Conservation (phyloP, 75 land plant species). For the Larix kaempferi region DNA sequence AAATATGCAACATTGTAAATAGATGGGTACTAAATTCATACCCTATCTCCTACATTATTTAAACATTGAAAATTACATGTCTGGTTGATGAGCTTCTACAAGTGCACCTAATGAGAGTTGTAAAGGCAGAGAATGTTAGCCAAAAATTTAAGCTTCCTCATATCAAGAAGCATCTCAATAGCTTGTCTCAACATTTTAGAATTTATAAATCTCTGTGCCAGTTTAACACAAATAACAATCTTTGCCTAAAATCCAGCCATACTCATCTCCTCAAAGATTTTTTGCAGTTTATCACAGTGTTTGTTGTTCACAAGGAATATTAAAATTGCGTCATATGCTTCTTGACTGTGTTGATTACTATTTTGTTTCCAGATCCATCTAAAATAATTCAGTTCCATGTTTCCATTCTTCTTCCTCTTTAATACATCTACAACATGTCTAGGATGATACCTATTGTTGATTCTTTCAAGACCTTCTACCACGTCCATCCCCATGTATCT, state of each 20-base stretch:
- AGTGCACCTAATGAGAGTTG: constrained; percentile 72
- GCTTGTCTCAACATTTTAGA: constrained; percentile 50
- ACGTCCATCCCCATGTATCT: constrained; percentile 45
- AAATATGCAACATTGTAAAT: constrained; percentile 63
- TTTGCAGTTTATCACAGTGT: constrained; percentile 36
- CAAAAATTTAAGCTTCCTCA: constrained; percentile 71
- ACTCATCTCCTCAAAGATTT: constrained; percentile 58
- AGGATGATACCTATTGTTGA: constrained; percentile 25
- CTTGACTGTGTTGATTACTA: constrained; percentile 36
- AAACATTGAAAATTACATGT: constrained; percentile 58
- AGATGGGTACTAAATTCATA: constrained; percentile 56
- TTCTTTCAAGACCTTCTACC: constrained; percentile 33
- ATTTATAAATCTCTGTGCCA: constrained; percentile 33
- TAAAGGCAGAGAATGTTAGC: constrained; percentile 78
- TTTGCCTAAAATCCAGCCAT: constrained; percentile 52
- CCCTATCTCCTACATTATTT: constrained; percentile 82
- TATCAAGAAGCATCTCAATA: constrained; percentile 45
- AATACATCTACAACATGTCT: constrained; percentile 48
- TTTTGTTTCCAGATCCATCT: constrained; percentile 49
- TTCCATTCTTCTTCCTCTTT: constrained; percentile 51
- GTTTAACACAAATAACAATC: constrained; percentile 26
- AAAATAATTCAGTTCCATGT: constrained; percentile 55
- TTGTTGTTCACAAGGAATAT: constrained; percentile 39
- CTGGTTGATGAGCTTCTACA: constrained; percentile 42
- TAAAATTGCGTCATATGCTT: constrained; percentile 68